Conservation (phyloP, 2,329 filamentous ascomycete species). For the Paecilomyces niveus region DNA sequence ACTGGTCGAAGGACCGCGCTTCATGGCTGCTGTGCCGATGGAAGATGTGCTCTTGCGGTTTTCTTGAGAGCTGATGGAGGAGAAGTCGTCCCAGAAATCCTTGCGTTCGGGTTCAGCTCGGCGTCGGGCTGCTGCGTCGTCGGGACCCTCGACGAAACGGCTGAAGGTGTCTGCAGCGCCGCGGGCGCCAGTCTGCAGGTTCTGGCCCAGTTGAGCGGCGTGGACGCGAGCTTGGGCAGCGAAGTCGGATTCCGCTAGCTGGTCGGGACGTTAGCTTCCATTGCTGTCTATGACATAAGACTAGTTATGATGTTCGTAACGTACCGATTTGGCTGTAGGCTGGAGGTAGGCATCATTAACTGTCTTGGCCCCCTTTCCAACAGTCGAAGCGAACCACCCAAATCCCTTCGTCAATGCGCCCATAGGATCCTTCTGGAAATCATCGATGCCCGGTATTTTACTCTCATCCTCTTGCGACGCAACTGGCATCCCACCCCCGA, state of each 20-base stretch:
- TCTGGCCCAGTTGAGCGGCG: constrained; percentile 50
- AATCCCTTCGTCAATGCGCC: constrained; percentile 86
- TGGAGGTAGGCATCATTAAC: constrained; percentile 90
- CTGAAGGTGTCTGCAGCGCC: constrained; percentile 73
- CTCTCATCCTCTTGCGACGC: constrained; percentile 32
- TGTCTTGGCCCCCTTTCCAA: constrained; percentile 82
- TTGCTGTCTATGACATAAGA: background rate
- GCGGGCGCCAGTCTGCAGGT: constrained; percentile 58
- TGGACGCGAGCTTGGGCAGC: constrained; percentile 61
- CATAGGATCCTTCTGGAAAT: constrained; percentile 85
- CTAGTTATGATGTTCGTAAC: constrained; percentile 12
- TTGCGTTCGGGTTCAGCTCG: constrained; percentile 58
- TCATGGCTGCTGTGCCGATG: constrained; percentile 60
- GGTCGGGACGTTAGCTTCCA: constrained; percentile 1
- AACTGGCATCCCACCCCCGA: constrained; percentile 68
- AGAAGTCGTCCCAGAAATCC: constrained; percentile 91
- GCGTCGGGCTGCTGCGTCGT: constrained; percentile 30
- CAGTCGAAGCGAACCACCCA: constrained; percentile 84
- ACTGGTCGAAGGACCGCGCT: constrained; percentile 31
- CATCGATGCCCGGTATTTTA: constrained; percentile 64
- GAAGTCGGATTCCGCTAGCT: constrained; percentile 76
- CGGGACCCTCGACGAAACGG: constrained; percentile 76
- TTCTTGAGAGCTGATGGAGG: constrained; percentile 37
- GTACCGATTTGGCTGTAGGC: constrained; percentile 80
- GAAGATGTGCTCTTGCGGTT: constrained; percentile 31